Evolutionary conservation across 495 filamentous ascomycete genomes (phyloP).

Genomic region (Gamarada debralockiae): DNA sequence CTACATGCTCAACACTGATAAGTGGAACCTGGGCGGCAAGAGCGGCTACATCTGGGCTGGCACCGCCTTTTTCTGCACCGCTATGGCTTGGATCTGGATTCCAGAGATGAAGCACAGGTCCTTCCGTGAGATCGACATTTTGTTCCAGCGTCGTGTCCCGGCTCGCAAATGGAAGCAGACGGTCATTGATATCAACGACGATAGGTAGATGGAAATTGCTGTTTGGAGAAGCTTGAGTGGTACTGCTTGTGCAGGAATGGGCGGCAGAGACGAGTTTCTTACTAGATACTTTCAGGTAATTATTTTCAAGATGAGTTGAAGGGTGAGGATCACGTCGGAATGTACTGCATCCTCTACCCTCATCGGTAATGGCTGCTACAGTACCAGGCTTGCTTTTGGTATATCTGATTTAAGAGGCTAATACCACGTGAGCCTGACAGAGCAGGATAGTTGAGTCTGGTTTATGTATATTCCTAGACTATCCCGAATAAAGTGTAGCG

Average conservation of each 20-base stretch:
- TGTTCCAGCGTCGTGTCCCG: conserved; percentile 59
- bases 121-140: conserved; percentile 68
- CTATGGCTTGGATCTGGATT: conserved; percentile 51
- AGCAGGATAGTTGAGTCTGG: too few relatives aligned
- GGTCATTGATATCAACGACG: conserved; percentile 30
- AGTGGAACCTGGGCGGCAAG: conserved; percentile 50
- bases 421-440: too few relatives aligned
- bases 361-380: too few relatives aligned
- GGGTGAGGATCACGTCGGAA: conserved; percentile 4
- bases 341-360: too few relatives aligned
- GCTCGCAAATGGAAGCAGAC: conserved; percentile 59
- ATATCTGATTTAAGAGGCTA: too few relatives aligned
- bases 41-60: conserved; percentile 55
- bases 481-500: too few relatives aligned
- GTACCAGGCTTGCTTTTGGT: too few relatives aligned
- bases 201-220: conserved; percentile 37
- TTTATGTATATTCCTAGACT: too few relatives aligned
- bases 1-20: conserved; percentile 43
- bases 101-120: conserved; percentile 67
- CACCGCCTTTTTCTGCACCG: conserved; percentile 37
- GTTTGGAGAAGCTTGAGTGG: conserved; percentile 13
- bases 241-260: conserved; percentile 16
- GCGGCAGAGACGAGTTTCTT: conserved; percentile 14
- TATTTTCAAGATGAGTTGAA: conserved; percentile 4
- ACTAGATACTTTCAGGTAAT: too few relatives aligned